phyloP scores from a whole-genome alignment of 129 eudicot genomes.

The Artemisia tridentata region DNA sequence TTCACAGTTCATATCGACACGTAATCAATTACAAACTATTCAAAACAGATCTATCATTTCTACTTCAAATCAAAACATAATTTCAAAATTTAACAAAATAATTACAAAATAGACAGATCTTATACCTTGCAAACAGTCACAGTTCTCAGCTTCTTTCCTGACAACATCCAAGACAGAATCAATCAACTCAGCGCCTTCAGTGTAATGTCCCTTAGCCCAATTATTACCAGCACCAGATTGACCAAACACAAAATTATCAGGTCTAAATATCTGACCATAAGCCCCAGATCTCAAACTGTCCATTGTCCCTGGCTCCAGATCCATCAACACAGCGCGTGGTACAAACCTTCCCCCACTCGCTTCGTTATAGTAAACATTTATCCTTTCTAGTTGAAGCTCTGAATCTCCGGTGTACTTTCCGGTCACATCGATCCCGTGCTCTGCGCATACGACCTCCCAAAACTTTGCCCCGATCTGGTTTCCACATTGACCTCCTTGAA shows the following conservation, averaged over 20 bases:
- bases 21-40: not conserved
- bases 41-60: not conserved
- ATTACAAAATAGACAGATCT: not conserved
- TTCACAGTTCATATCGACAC: too few species aligned
- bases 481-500: constrained; percentile 58
- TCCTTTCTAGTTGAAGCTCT: constrained; percentile 43
- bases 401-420: constrained; percentile 48
- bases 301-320: constrained; percentile 61
- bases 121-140: constrained; percentile 47
- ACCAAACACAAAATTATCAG: constrained; percentile 47
- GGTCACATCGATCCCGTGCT: constrained; percentile 52
- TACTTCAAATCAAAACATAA: not conserved
- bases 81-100: not conserved
- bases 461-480: constrained; percentile 59
- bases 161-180: constrained; percentile 49
- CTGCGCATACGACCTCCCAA: constrained; percentile 56
- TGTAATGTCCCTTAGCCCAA: constrained; percentile 50
- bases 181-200: constrained; percentile 49
- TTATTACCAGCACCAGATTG: constrained; percentile 47
- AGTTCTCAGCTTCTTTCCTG: constrained; percentile 44
- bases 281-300: constrained; percentile 49
- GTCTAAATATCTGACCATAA: constrained; percentile 45
- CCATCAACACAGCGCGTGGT: constrained; percentile 59
- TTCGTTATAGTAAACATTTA: constrained; percentile 52
- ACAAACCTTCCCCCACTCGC: constrained; percentile 57